phyloP scores from a whole-genome alignment of 129 eudicot species.

The Saussurea involucrata region DNA sequence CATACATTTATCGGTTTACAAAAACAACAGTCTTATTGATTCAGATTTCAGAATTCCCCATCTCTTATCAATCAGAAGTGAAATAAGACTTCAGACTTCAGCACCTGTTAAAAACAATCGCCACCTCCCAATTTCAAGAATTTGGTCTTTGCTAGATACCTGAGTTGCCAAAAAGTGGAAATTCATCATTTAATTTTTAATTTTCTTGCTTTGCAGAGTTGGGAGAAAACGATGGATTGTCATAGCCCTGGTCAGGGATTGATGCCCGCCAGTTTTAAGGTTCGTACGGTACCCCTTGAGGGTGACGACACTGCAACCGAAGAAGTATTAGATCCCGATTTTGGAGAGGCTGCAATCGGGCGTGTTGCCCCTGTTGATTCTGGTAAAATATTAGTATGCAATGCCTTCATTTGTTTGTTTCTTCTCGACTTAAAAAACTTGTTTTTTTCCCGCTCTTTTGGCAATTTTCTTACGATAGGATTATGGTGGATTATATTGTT shows the following conservation, averaged over 20 bases:
- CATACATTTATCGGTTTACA: no score
- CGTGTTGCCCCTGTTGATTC: constrained; percentile 98
- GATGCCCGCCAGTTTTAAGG: constrained; percentile 97
- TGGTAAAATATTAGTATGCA: constrained; percentile 35
- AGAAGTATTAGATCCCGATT: constrained; percentile 83
- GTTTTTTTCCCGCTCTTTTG: not conserved
- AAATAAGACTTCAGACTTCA: no score
- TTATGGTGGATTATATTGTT: constrained; percentile 82
- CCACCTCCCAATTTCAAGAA: not conserved
- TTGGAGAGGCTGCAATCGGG: constrained; percentile 95
- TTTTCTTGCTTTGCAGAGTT: constrained; percentile 52
- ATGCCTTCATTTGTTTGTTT: not conserved
- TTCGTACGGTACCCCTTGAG: constrained; percentile 62
- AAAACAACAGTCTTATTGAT: no score
- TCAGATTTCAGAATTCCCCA: no score
- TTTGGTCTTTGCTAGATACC: not conserved
- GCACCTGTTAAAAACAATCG: no score
- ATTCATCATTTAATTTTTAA: not conserved
- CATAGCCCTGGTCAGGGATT: constrained; percentile 91
- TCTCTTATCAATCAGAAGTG: no score
- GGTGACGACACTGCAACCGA: constrained; percentile 65
- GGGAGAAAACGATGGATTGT: constrained; percentile 96
- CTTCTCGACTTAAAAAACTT: no score
- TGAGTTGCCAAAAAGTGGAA: not conserved
- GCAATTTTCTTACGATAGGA: constrained; percentile 25